Conservation (phyloP, 495 filamentous ascomycete genomes). For the Xylaria telfairii region DNA sequence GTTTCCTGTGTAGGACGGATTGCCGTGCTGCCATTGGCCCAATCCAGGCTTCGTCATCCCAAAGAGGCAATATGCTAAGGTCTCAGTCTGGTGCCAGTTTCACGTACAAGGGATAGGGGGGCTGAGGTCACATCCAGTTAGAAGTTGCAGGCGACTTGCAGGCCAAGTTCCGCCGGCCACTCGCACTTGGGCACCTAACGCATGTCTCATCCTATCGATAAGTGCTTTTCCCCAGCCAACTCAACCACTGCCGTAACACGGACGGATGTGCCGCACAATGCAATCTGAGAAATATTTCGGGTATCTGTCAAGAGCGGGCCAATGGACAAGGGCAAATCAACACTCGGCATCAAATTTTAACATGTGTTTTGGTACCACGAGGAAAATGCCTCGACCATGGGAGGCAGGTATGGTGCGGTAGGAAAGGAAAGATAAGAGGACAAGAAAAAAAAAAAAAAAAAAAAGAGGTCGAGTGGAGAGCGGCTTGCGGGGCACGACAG, state of each 20-base stretch:
- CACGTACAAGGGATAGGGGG: conserved; percentile 24
- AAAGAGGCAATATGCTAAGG: conserved; percentile 24
- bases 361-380: not conserved
- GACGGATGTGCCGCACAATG: not conserved
- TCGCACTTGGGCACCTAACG: not conserved
- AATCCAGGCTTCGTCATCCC: conserved; percentile 16
- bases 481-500: conserved; percentile 35
- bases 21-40: conserved; percentile 16
- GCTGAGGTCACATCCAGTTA: conserved; percentile 17
- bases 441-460: conserved; percentile 32
- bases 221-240: not conserved
- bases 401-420: not conserved
- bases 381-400: conserved; percentile 24
- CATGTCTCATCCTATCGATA: conserved; percentile 19
- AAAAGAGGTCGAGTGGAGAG: conserved; percentile 30
- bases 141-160: conserved; percentile 21
- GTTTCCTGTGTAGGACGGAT: conserved; percentile 18
- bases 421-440: conserved; percentile 23
- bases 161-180: not conserved
- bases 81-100: conserved; percentile 12
- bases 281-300: not conserved
- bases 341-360: not conserved
- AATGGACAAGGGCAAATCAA: not conserved
- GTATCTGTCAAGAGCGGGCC: not conserved
- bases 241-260: not conserved